A percentile compares a stretch with the other conserved stretches of the same genome.
Conservation (phyloP, 306 rosid species). For the Cicer judaicum region DNA sequence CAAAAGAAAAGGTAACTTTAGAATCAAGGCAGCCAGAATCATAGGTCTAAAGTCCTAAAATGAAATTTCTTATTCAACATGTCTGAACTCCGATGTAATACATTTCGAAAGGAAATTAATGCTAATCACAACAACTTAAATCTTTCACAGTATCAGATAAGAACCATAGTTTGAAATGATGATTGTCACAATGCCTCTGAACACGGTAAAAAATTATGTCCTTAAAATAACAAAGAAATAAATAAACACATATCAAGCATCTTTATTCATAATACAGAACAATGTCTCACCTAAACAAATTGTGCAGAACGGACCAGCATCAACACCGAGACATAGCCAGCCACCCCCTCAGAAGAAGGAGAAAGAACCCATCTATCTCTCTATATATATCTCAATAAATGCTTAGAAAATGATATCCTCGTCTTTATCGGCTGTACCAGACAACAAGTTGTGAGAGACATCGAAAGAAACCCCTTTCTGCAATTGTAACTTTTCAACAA, state of each 20-base stretch:
- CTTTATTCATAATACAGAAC: constrained; percentile 51
- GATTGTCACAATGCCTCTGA: constrained; percentile 43
- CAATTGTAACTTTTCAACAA: constrained; percentile 59
- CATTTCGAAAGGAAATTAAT: constrained; percentile 24
- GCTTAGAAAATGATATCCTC: constrained; percentile 80
- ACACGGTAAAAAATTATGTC: constrained; percentile 37
- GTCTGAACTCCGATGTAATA: constrained; percentile 16
- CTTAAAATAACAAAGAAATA: constrained; percentile 43
- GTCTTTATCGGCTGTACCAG: constrained; percentile 62
- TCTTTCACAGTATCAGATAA: constrained; percentile 14
- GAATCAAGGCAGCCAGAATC: neutral
- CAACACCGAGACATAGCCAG: constrained; percentile 34
- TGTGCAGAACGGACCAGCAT: constrained; percentile 26
- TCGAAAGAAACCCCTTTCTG: constrained; percentile 61
- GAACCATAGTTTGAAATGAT: constrained; percentile 38
- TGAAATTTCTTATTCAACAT: constrained; percentile 17
- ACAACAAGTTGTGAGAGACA: constrained; percentile 67
- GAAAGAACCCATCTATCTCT: constrained; percentile 39
- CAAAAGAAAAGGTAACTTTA: constrained; percentile 3
- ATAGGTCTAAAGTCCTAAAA: constrained; percentile 10
- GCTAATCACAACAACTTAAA: constrained; percentile 41
- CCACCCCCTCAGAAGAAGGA: constrained; percentile 24
- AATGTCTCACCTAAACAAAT: constrained; percentile 45
- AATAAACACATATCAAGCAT: constrained; percentile 39
- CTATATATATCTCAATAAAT: neutral